phyloP scores from a whole-genome alignment of 345 rosid genomes.

The Angophora floribunda region DNA sequence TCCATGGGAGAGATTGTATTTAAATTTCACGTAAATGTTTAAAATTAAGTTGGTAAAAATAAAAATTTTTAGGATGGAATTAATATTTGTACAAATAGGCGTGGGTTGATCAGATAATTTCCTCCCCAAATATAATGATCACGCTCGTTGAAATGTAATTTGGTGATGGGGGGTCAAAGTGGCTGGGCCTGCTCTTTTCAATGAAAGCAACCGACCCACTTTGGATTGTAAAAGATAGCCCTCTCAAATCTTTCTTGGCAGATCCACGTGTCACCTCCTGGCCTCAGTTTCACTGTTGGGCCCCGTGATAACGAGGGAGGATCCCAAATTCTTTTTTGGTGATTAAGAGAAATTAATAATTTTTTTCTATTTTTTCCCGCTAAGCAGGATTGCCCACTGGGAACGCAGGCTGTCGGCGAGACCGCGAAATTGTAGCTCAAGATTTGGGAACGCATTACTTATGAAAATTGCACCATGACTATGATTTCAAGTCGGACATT shows the following conservation, averaged over 20 bases:
- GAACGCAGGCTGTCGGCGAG: not conserved
- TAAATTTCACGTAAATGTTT: not conserved
- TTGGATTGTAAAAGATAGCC: not conserved
- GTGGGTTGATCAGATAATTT: not conserved
- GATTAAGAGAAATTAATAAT: not conserved
- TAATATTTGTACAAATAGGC: not conserved
- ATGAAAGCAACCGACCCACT: not conserved
- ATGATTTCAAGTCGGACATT: not conserved
- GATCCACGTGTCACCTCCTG: not conserved
- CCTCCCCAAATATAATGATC: not conserved
- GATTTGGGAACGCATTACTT: not conserved
- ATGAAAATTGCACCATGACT: not conserved
- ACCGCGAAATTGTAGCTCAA: not conserved
- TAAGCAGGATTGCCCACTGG: not conserved
- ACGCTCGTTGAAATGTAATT: not conserved
- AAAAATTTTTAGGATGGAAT: fast-evolving
- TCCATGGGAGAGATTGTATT: not conserved
- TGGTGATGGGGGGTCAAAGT: not conserved
- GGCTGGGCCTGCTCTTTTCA: not conserved
- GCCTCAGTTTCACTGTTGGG: not conserved
- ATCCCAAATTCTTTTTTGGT: not conserved
- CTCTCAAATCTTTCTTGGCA: not conserved
- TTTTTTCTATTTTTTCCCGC: not conserved
- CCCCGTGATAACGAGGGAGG: not conserved
- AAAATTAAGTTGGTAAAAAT: not conserved